Conservation (phyloP, 2,329 filamentous ascomycete genomes). For the Colletotrichum melonis region DNA sequence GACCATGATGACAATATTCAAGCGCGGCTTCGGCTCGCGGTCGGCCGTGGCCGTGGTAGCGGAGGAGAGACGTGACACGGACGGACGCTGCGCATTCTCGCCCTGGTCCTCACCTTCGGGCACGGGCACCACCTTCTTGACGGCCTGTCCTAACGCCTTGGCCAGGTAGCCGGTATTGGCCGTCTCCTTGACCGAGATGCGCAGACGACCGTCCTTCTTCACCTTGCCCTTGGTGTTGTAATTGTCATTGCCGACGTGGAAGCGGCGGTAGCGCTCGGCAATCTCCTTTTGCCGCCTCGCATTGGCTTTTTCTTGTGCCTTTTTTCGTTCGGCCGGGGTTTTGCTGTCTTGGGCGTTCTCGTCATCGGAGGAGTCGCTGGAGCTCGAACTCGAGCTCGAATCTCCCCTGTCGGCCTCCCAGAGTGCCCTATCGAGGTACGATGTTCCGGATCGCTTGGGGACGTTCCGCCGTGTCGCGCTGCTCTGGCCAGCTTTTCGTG, state of each 20-base stretch:
- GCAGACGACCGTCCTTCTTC: conserved; percentile 76
- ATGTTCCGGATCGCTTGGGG: conserved; percentile 42
- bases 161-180: conserved; percentile 77
- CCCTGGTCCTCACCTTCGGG: conserved; percentile 46
- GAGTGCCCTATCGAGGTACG: conserved; percentile 43
- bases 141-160: conserved; percentile 75
- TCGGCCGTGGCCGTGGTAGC: conserved; percentile 46
- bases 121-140: conserved; percentile 60
- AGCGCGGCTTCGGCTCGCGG: conserved; percentile 53
- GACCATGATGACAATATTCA: conserved; percentile 88
- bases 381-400: conserved; percentile 38
- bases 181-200: conserved; percentile 78
- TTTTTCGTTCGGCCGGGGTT: conserved; percentile 12
- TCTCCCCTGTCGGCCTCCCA: conserved; percentile 37
- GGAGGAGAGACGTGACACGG: conserved; percentile 42
- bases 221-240: conserved; percentile 74
- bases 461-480: conserved; percentile 33
- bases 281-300: conserved; percentile 25
- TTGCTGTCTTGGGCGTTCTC: conserved; percentile 19
- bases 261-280: conserved; percentile 58
- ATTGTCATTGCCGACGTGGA: conserved; percentile 72
- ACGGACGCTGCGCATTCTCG: conserved; percentile 10
- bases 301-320: conserved; percentile 8
- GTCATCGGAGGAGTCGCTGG: conserved; percentile 42
- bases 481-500: conserved; percentile 21